These are phyloP conservation scores for Knoxia roxburghii DNA, from an alignment of 257 asterid species.

Conservation along the genomic window DNA sequence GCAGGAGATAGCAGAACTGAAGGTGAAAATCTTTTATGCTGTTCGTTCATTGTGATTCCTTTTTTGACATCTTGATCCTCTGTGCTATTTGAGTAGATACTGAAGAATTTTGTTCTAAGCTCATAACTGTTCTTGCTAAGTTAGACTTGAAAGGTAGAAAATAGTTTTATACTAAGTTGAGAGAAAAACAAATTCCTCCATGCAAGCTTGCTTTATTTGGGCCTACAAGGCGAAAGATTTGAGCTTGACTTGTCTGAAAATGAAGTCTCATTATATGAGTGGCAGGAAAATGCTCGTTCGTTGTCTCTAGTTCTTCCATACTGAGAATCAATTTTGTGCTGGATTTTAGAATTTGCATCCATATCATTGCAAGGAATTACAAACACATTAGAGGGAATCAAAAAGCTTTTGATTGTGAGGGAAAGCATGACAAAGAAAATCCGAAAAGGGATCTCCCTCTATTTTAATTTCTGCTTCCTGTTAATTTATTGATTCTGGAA, in stretches of 20 bases:
- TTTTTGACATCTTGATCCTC: background rate
- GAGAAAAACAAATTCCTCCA: background rate
- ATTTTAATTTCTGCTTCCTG: background rate
- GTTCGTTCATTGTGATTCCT: background rate
- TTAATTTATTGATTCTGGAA: background rate
- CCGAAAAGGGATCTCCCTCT: background rate
- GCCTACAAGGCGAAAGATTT: background rate
- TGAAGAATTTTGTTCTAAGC: background rate
- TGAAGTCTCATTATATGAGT: background rate
- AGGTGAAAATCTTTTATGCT: conserved; percentile 41
- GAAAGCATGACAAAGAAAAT: background rate
- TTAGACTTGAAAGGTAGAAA: background rate
- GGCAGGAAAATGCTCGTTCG: background rate
- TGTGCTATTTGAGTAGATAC: background rate
- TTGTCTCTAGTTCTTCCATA: background rate
- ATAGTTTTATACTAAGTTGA: background rate
- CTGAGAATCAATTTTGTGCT: background rate
- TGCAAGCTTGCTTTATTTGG: background rate
- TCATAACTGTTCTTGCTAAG: background rate
- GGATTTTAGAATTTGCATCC: background rate
- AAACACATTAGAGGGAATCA: background rate
- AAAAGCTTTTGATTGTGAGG: background rate
- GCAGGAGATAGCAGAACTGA: conserved; percentile 98
- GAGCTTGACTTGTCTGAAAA: background rate
- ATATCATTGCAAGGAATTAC: background rate